Evolutionary conservation across 2,329 filamentous ascomycete species (phyloP).

Genomic region (Cladosporium oxysporum): DNA sequence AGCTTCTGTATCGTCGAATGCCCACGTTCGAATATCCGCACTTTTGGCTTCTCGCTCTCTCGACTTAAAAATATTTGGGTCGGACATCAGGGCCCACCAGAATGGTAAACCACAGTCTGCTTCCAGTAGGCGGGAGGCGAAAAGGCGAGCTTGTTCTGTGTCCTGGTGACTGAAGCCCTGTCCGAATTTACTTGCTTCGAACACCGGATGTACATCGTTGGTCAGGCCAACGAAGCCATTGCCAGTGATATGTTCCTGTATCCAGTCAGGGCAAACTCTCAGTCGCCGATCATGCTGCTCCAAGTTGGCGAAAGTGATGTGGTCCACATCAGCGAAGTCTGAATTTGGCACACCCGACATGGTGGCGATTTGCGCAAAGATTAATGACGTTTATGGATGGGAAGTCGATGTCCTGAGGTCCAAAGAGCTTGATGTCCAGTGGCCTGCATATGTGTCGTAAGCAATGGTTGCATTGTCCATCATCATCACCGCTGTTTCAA

Average conservation of each 20-base stretch:
- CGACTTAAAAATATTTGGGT: background rate
- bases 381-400: background rate
- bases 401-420: background rate
- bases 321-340: background rate
- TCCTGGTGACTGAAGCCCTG: background rate
- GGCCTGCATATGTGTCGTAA: background rate
- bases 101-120: background rate
- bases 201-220: background rate
- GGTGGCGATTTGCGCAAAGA: background rate
- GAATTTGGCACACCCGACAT: background rate
- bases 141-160: background rate
- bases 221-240: background rate
- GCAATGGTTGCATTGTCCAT: background rate
- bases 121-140: background rate
- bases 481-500: background rate
- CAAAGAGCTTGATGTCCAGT: background rate
- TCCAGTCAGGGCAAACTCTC: background rate
- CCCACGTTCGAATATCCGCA: background rate
- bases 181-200: background rate
- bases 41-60: background rate
- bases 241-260: background rate
- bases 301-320: background rate
- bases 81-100: background rate
- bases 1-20: background rate
- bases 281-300: background rate